These are phyloP conservation scores for Apiospora phragmitis DNA, from an alignment of 2,329 filamentous ascomycete genomes.

Conservation along the genomic window DNA sequence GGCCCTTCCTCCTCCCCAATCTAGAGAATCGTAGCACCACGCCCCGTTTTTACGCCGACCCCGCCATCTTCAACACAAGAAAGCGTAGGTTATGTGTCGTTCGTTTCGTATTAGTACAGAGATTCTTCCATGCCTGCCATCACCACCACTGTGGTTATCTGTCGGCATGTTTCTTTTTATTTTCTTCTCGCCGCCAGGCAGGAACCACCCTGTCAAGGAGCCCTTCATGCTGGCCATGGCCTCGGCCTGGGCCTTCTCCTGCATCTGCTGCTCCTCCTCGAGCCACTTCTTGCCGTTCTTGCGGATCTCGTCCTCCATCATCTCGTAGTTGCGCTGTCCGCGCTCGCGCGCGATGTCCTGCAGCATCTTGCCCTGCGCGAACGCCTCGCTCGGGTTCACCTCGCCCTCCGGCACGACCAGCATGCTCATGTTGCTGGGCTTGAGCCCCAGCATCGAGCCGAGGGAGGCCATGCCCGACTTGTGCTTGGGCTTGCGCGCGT, in stretches of 20 bases:
- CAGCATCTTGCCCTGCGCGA: constrained; percentile 93
- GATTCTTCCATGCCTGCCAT: not conserved
- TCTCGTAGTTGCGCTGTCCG: constrained; percentile 86
- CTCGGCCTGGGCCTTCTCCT: constrained; percentile 88
- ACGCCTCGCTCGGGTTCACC: constrained; percentile 70
- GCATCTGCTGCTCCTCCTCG: constrained; percentile 84
- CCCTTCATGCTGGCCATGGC: constrained; percentile 91
- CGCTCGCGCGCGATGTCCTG: constrained; percentile 92
- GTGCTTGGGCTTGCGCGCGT: constrained; percentile 64
- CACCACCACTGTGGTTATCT: not conserved
- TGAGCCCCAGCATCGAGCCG: constrained; percentile 74
- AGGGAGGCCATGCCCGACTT: constrained; percentile 68
- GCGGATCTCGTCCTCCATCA: constrained; percentile 85
- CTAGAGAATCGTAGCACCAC: not conserved
- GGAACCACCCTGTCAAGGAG: constrained; percentile 60
- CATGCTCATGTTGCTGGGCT: constrained; percentile 64
- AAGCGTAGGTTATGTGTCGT: not conserved
- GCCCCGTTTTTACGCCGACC: not conserved
- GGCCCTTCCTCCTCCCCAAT: not conserved
- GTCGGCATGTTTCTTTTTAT: not conserved
- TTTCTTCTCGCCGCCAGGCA: constrained; percentile 1
- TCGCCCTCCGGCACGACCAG: constrained; percentile 66
- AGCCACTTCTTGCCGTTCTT: constrained; percentile 96
- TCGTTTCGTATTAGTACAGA: constrained; percentile 1
- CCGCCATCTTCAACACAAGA: not conserved